phyloP scores from a whole-genome alignment of 2,329 filamentous ascomycete genomes.

The Colletotrichum lini region DNA sequence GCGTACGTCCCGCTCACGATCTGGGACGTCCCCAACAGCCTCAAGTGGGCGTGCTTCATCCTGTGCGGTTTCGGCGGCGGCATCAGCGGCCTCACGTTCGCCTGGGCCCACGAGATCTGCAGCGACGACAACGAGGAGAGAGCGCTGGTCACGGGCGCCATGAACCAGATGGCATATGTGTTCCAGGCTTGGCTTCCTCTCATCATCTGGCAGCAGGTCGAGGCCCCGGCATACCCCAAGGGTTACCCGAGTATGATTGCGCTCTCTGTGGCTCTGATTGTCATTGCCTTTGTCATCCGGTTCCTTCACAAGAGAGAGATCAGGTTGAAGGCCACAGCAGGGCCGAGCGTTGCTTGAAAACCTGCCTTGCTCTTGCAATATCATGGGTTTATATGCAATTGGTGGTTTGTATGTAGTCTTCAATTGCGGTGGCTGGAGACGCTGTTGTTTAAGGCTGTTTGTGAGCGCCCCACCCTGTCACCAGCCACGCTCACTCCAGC shows the following conservation, averaged over 20 bases:
- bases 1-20: constrained; percentile 59
- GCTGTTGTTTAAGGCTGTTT: too few relatives aligned
- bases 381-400: accelerated
- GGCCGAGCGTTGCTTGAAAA: background rate
- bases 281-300: constrained; percentile 63
- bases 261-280: constrained; percentile 64
- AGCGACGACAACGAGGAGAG: constrained; percentile 37
- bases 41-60: constrained; percentile 67
- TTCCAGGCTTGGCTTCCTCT: constrained; percentile 70
- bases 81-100: constrained; percentile 30
- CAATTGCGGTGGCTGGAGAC: too few relatives aligned
- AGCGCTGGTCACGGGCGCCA: constrained; percentile 35
- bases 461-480: too few relatives aligned
- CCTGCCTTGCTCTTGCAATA: background rate
- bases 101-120: constrained; percentile 44
- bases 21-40: constrained; percentile 69
- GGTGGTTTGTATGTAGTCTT: too few relatives aligned
- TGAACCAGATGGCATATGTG: constrained; percentile 53
- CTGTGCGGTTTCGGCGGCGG: constrained; percentile 47
- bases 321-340: constrained; percentile 6
- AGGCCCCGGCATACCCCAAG: constrained; percentile 59
- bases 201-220: constrained; percentile 63
- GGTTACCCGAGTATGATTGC: constrained; percentile 55
- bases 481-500: too few relatives aligned
- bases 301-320: constrained; percentile 60